Evolutionary conservation across 2,329 filamentous ascomycete species (phyloP), one percentile per base, ranked within the genome.

Genomic region (Hypoxylon sp.): DNA sequence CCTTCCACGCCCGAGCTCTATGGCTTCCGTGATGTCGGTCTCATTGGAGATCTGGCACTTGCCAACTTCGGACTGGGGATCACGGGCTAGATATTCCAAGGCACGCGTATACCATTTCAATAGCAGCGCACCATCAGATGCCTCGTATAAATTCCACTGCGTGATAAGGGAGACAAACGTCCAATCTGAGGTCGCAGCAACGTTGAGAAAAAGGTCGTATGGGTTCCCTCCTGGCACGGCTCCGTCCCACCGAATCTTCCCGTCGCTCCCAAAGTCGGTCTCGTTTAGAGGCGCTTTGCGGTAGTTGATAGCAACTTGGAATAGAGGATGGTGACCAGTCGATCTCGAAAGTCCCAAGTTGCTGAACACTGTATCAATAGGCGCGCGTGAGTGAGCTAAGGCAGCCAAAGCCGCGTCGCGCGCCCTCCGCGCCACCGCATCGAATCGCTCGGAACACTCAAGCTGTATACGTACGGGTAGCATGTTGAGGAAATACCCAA

Each of bases 351-450:
- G 14, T n/a, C 22, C 17, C 4, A 35, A 14, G 9, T 29, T 35
- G n/a, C 17, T 26, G 19, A 52, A 14, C 3, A 13, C 61, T 11
- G 68, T 6, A 17, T 64, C 55, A 33, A 63, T 67, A 11, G n/a
- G 62, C 5, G 44, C 24, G 1, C 31, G 53, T 24, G 5, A 71
- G 62, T 19, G 74, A 63, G 26, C 72, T 69, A 47, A 47, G 10
- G 17, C 17, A 19, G n/a, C 42, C 4, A 47, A 19, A 9, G 17
- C 42, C 6, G 10, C 17, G 17, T 47, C 6, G 9, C 42, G 17
- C 17, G 42, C 5, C 29, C 29, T 31, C 29, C 29, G 29, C 29
- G 29, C 29, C 29, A 31, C 29, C 29, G 29, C 29, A 31, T 31
- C 29, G 6, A 31, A 31, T 6, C 6, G 29, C 29, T 31, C 29